Evolutionary conservation across 352 stramenopile genomes (phyloP).

Genomic region (Globisporangium mamillatum): DNA sequence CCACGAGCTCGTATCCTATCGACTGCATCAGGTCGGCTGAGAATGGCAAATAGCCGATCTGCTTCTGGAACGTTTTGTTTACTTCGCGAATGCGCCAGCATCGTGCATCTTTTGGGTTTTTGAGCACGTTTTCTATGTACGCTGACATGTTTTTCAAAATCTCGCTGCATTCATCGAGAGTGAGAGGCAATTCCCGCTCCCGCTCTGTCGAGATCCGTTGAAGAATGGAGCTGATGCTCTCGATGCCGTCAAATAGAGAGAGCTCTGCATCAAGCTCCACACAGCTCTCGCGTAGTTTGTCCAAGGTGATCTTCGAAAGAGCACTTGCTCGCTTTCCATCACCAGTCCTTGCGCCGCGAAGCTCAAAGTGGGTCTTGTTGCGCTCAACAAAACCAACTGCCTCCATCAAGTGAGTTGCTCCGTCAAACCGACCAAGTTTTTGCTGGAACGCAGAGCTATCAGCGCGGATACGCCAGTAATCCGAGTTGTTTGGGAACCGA

Average conservation of each 20-base stretch:
- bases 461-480: constrained; percentile 66
- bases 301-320: constrained; percentile 40
- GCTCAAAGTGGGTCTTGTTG: constrained; percentile 52
- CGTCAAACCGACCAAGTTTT: constrained; percentile 64
- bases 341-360: constrained; percentile 34
- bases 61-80: constrained; percentile 53
- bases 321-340: constrained; percentile 44
- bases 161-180: constrained; percentile 43
- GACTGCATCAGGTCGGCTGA: constrained; percentile 53
- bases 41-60: constrained; percentile 58
- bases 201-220: constrained; percentile 37
- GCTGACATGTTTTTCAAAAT: constrained; percentile 30
- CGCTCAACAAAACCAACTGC: constrained; percentile 57
- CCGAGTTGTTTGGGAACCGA: constrained; percentile 64
- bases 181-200: constrained; percentile 25
- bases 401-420: constrained; percentile 51
- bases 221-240: constrained; percentile 58
- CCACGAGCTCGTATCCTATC: constrained; percentile 49
- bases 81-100: constrained; percentile 65
- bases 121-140: constrained; percentile 64
- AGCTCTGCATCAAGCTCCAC: constrained; percentile 55
- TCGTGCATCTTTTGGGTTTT: constrained; percentile 66
- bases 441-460: constrained; percentile 55
- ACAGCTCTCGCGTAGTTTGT: constrained; percentile 45
- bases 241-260: constrained; percentile 56